Percentiles rank a stretch among this genome's conserved stretches.
phyloP scores from a whole-genome alignment of 2,329 filamentous ascomycete species.

The Thermoascus crustaceus region DNA sequence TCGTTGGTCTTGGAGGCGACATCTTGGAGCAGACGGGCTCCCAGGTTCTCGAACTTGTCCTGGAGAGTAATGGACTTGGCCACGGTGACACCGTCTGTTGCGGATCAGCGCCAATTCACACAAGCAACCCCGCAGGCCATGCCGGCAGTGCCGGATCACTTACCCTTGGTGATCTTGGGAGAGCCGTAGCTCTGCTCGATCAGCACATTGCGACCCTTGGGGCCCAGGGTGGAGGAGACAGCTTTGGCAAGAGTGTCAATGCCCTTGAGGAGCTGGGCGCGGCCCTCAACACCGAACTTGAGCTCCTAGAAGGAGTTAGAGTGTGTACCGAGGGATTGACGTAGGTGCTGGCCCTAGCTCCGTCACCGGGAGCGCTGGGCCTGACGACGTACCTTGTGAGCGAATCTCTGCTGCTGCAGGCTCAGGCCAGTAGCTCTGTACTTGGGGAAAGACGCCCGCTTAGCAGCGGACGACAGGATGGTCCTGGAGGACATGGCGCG shows the following conservation, averaged over 20 bases:
- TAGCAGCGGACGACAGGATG: conserved; percentile 62
- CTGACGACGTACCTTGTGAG: conserved; percentile 83
- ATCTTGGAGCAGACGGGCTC: conserved; percentile 91
- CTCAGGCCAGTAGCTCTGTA: conserved; percentile 58
- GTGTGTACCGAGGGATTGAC: conserved; percentile 12
- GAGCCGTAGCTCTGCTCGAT: conserved; percentile 98
- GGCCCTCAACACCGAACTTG: conserved; percentile 94
- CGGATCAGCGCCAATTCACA: conserved; percentile 20
- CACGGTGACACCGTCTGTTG: conserved; percentile 74
- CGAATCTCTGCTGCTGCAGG: conserved; percentile 87
- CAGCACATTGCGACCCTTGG: conserved; percentile 96
- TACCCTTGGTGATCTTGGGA: conserved; percentile 99
- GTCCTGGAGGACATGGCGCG: conserved; percentile 82
- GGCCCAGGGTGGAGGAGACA: conserved; percentile 90
- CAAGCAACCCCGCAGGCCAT: too few species aligned
- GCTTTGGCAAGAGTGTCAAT: conserved; percentile 95
- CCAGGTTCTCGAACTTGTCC: conserved; percentile 99
- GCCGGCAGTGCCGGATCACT: too few species aligned
- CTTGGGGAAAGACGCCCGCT: conserved; percentile 51
- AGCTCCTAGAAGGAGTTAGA: conserved; percentile 60
- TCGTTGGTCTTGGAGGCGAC: conserved; percentile 99
- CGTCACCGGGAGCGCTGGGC: conserved; percentile 3
- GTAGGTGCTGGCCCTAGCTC: neutral
- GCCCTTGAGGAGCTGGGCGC: conserved; percentile 80
- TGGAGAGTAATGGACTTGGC: conserved; percentile 84